Percentiles rank a stretch among this genome's conserved stretches.
Evolutionary conservation across 371 early-diverging fungal genomes (phyloP).

Genomic region (Mucor circinelloides): DNA sequence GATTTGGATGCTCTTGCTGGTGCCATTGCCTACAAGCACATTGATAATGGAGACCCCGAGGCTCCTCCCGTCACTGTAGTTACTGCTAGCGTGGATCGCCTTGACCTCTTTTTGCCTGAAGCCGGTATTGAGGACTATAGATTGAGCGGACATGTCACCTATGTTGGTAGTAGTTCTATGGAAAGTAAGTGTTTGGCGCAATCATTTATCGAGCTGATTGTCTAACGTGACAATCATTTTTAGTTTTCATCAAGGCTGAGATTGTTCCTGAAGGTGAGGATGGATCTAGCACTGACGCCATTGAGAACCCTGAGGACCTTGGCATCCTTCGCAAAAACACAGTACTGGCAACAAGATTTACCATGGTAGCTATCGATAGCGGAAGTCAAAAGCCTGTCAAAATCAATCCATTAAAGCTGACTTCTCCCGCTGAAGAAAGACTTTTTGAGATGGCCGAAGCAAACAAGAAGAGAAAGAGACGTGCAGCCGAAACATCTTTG

Average conservation of each 20-base stretch:
- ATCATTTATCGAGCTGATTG: background rate
- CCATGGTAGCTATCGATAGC: conserved; percentile 91
- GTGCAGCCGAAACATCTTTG: conserved; percentile 60
- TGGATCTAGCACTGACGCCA: background rate
- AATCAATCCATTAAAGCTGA: conserved; percentile 76
- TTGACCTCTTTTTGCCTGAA: conserved; percentile 75
- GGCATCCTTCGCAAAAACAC: conserved; percentile 48
- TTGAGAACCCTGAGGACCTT: conserved; percentile 25
- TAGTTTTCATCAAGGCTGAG: conserved; percentile 78
- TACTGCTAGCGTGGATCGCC: conserved; percentile 89
- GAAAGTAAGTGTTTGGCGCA: conserved; percentile 53
- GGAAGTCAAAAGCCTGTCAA: conserved; percentile 70
- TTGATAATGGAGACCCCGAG: conserved; percentile 66
- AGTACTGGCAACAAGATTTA: conserved; percentile 84
- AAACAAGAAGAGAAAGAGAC: conserved; percentile 71
- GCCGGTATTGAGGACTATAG: conserved; percentile 71
- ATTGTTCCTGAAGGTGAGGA: conserved; percentile 34
- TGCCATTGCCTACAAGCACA: conserved; percentile 79
- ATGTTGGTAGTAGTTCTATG: conserved; percentile 90
- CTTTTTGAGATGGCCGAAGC: conserved; percentile 79
- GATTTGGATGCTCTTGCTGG: conserved; percentile 88
- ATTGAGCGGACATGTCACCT: conserved; percentile 78
- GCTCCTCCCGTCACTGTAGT: conserved; percentile 76
- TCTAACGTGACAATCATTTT: background rate
- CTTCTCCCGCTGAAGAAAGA: conserved; percentile 79